Evolutionary conservation across 352 stramenopile genomes (phyloP).

Genomic region (Phytophthora quininea): DNA sequence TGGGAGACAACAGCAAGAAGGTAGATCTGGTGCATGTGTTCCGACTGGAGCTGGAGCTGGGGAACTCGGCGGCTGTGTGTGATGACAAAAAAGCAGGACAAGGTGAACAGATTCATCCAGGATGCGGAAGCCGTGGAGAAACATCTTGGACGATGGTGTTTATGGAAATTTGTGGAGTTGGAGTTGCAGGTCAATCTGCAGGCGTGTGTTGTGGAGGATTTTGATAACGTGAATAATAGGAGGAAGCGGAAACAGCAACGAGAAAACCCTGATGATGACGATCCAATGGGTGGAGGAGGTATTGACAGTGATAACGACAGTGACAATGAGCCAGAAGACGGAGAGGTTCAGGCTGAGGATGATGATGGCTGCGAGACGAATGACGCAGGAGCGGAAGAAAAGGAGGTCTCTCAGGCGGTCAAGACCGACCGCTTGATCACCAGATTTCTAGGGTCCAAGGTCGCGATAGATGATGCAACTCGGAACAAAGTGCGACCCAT

Average conservation of each 20-base stretch:
- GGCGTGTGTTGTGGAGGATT: conserved; percentile 66
- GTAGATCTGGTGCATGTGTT: conserved; percentile 71
- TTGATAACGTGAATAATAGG: conserved; percentile 63
- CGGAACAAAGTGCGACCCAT: conserved; percentile 55
- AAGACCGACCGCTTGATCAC: conserved; percentile 35
- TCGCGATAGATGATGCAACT: conserved; percentile 43
- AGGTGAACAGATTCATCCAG: conserved; percentile 72
- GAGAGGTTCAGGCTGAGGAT: conserved; percentile 21
- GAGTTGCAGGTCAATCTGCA: conserved; percentile 78
- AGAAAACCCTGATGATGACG: conserved; percentile 9
- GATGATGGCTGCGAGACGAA: conserved; percentile 16
- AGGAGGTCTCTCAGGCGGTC: conserved; percentile 1
- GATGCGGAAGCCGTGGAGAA: conserved; percentile 67
- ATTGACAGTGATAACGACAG: conserved; percentile 27
- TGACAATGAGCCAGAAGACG: conserved; percentile 38
- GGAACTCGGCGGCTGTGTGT: conserved; percentile 73
- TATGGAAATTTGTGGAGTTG: conserved; percentile 82
- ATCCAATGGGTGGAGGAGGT: conserved; percentile 26
- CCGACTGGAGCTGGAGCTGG: conserved; percentile 66
- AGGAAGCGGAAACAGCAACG: conserved; percentile 38
- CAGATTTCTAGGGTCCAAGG: conserved; percentile 33
- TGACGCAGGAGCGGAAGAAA: conserved; percentile 4
- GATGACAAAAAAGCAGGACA: conserved; percentile 83
- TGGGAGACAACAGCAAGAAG: conserved; percentile 73
- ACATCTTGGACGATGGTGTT: conserved; percentile 77